Evolutionary conservation across 2,329 filamentous ascomycete genomes (phyloP).

Genomic region (Berkeleyomyces rouxiae): DNA sequence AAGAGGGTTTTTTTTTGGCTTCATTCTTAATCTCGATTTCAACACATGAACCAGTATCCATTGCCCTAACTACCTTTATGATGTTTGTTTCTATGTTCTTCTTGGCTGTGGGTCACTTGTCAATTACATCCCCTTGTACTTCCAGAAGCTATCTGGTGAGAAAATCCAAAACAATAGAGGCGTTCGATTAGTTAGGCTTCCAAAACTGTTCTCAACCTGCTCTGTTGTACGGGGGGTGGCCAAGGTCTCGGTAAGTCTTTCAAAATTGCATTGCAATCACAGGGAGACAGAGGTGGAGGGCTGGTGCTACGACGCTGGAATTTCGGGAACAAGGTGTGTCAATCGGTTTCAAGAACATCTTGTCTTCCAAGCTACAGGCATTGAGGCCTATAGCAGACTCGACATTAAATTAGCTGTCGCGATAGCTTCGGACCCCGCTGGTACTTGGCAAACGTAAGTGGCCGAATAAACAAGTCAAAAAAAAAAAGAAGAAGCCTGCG

Average conservation of each 20-base stretch:
- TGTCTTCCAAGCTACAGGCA: background rate
- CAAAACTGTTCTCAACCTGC: background rate
- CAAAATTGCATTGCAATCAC: background rate
- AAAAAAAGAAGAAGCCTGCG: no score
- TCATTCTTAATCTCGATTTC: background rate
- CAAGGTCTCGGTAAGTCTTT: background rate
- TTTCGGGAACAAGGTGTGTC: background rate
- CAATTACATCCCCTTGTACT: background rate
- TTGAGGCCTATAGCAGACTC: background rate
- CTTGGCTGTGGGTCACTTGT: background rate
- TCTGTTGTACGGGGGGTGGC: background rate
- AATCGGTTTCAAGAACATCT: background rate
- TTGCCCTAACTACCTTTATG: background rate
- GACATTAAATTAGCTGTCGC: no score
- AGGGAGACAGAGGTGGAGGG: background rate
- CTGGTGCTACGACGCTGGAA: background rate
- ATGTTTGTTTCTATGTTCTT: background rate
- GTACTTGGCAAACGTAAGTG: no score
- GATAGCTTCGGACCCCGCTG: no score
- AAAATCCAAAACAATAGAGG: background rate
- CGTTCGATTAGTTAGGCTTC: background rate
- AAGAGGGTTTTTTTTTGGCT: no score
- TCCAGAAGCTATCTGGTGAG: background rate
- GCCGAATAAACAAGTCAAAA: no score
- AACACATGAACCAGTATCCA: background rate